Evolutionary conservation across 306 rosid species (phyloP).

Genomic region (Vigna mungo): DNA sequence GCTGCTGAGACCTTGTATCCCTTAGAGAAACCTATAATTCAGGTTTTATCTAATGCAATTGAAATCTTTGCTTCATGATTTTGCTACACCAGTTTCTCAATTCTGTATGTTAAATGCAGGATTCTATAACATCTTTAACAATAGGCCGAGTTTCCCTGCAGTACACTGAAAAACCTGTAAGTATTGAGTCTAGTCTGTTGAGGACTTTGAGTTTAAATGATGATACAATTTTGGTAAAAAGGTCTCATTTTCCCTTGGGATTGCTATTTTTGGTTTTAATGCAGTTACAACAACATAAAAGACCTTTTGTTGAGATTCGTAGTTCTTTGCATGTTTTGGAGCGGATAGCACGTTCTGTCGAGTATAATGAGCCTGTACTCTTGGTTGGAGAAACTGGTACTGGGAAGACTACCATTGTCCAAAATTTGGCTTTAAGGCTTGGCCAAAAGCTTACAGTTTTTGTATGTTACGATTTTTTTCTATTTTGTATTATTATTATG

Average conservation of each 20-base stretch:
- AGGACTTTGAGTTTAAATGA: slow-evolving; percentile 5
- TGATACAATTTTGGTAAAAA: background rate
- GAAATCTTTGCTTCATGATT: slow-evolving; percentile 23
- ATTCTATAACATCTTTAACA: slow-evolving; percentile 54
- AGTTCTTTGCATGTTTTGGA: slow-evolving; percentile 80
- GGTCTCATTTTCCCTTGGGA: slow-evolving; percentile 26
- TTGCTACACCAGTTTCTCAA: slow-evolving; percentile 48
- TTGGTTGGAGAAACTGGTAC: slow-evolving; percentile 99
- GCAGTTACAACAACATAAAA: slow-evolving; percentile 56
- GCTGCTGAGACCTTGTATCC: slow-evolving; percentile 69
- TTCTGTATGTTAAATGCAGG: slow-evolving; percentile 61
- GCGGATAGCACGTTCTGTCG: slow-evolving; percentile 83
- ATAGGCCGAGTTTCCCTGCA: slow-evolving; percentile 80
- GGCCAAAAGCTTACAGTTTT: slow-evolving; percentile 88
- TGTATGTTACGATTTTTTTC: slow-evolving; percentile 55
- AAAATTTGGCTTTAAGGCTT: slow-evolving; percentile 84
- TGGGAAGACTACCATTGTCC: slow-evolving; percentile 95
- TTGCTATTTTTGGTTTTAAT: slow-evolving; percentile 45
- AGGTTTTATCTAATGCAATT: slow-evolving; percentile 55
- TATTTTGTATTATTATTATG: slow-evolving; percentile 20
- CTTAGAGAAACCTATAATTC: slow-evolving; percentile 71
- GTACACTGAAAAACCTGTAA: slow-evolving; percentile 56
- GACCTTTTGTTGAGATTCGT: slow-evolving; percentile 77
- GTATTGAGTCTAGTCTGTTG: slow-evolving; percentile 57
- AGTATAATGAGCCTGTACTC: slow-evolving; percentile 89